A percentile compares a stretch with the other conserved stretches of the same genome.
These are phyloP conservation scores for Crucibulum laeve DNA, from an alignment of 768 basidiomycete species.

Conservation along the genomic window DNA sequence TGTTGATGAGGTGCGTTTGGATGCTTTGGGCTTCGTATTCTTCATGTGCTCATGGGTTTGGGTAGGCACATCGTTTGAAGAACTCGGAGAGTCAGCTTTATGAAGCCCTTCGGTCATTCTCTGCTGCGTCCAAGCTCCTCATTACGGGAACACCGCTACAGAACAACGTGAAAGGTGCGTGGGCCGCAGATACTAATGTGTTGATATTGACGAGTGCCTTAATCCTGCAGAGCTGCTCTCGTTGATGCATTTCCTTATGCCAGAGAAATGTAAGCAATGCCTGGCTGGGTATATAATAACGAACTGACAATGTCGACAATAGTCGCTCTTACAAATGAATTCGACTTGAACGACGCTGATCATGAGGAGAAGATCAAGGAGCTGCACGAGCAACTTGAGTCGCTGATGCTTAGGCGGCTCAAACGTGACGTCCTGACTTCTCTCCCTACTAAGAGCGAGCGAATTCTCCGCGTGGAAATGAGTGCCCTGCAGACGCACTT, in stretches of 20 bases:
- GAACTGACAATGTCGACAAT: conserved; percentile 9
- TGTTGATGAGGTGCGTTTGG: conserved; percentile 80
- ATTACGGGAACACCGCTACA: conserved; percentile 98
- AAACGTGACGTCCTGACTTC: conserved; percentile 97
- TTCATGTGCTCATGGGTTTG: conserved; percentile 11
- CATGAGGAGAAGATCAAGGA: conserved; percentile 96
- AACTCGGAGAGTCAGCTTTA: conserved; percentile 97
- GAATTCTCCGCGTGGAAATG: conserved; percentile 97
- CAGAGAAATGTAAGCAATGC: conserved; percentile 80
- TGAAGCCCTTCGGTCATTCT: conserved; percentile 87
- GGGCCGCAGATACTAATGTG: neutral
- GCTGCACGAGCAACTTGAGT: conserved; percentile 87
- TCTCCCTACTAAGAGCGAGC: conserved; percentile 96
- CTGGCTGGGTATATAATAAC: conserved; percentile 1
- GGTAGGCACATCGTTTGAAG: conserved; percentile 92
- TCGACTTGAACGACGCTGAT: conserved; percentile 89
- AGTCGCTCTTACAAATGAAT: conserved; percentile 94
- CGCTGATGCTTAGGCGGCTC: conserved; percentile 89
- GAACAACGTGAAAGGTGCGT: conserved; percentile 95
- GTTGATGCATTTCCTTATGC: conserved; percentile 99
- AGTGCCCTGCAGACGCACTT: conserved; percentile 93
- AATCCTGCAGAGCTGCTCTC: conserved; percentile 74
- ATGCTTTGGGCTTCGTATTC: conserved; percentile 3
- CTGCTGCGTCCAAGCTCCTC: conserved; percentile 86
- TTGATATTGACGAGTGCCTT: conserved; percentile 1